These are phyloP conservation scores for Megacollybia platyphylla DNA, from an alignment of 1,284 basidiomycete species.

Conservation along the genomic window DNA sequence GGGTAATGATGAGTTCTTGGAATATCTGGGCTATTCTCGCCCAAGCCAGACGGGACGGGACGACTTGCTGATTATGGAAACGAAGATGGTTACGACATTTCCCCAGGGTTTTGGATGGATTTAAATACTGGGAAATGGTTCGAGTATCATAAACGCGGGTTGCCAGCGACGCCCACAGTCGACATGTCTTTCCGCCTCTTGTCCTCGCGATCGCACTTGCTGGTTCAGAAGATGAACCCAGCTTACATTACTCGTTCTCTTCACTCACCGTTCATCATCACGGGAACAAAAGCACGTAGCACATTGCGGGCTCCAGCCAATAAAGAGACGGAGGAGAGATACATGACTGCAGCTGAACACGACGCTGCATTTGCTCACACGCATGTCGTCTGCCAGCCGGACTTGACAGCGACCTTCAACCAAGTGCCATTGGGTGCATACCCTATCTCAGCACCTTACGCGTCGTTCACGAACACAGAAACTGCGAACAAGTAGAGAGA, in stretches of 20 bases:
- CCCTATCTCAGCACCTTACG: constrained; percentile 21
- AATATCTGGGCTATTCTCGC: too few relatives aligned
- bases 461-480: constrained; percentile 5
- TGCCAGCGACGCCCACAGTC: constrained; percentile 17
- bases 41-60: too few relatives aligned
- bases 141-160: too few relatives aligned
- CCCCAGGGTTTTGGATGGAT: too few relatives aligned
- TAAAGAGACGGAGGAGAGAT: background rate
- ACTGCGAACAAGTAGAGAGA: background rate
- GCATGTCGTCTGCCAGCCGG: constrained; percentile 14
- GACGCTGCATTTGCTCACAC: background rate
- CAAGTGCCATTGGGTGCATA: constrained; percentile 28
- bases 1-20: too few relatives aligned
- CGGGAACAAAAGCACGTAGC: background rate
- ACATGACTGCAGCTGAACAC: background rate
- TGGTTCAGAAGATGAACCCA: background rate
- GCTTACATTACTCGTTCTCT: background rate
- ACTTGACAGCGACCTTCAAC: constrained; percentile 21
- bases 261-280: background rate
- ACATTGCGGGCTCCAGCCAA: background rate
- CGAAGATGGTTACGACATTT: too few relatives aligned
- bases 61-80: too few relatives aligned
- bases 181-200: constrained; percentile 17
- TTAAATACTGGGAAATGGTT: too few relatives aligned
- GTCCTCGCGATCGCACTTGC: background rate